Evolutionary conservation across 225 moss, liverwort and hornwort species (phyloP).

Genomic region (Straminergon stramineum): DNA sequence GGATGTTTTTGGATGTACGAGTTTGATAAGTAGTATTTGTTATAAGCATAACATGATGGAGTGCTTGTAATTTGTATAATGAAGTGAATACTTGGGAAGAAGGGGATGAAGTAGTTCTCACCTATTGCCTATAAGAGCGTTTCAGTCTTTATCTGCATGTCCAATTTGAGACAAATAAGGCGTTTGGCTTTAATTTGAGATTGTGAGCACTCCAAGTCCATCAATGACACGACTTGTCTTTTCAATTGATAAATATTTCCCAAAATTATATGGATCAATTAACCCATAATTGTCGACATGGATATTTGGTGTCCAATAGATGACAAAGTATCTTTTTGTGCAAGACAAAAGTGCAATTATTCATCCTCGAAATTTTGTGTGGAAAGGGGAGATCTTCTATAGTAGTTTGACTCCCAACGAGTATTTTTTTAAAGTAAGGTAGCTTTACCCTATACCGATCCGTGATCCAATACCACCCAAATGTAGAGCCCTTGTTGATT

Average conservation of each 20-base stretch:
- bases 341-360: too few species aligned
- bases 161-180: background rate
- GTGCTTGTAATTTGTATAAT: background rate
- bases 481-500: too few species aligned
- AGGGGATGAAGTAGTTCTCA: constrained; percentile 37
- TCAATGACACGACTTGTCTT: fast-evolving
- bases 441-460: too few species aligned
- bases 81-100: constrained; percentile 13
- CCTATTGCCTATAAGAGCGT: constrained; percentile 6
- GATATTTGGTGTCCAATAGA: too few species aligned
- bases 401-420: too few species aligned
- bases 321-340: too few species aligned
- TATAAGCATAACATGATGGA: background rate
- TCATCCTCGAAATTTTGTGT: too few species aligned
- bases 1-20: background rate
- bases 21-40: background rate
- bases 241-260: background rate
- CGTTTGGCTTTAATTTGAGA: background rate
- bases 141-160: background rate
- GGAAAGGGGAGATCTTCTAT: too few species aligned
- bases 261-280: background rate
- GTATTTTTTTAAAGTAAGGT: too few species aligned
- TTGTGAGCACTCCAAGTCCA: background rate
- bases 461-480: too few species aligned
- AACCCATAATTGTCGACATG: too few species aligned